Conservation (phyloP, 352 stramenopile species). For the Phytophthora podocarpi region DNA sequence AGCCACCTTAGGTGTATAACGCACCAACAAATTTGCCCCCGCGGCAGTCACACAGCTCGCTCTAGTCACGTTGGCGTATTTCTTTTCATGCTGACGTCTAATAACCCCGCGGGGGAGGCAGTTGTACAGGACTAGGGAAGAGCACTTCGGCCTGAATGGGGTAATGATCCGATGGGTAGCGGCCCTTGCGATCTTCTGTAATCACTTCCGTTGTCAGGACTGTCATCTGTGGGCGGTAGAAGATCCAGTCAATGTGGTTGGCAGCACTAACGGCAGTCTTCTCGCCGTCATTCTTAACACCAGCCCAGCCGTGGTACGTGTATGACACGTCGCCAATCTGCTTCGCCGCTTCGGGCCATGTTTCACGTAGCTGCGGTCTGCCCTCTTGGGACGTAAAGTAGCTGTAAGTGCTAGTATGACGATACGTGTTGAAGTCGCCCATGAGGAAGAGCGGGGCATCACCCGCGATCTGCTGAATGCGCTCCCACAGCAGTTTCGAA, state of each 20-base stretch:
- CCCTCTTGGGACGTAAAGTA: slow-evolving; percentile 74
- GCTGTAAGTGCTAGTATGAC: slow-evolving; percentile 77
- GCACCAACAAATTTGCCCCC: slow-evolving; percentile 24
- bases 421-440: slow-evolving; percentile 89
- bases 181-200: slow-evolving; percentile 78
- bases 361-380: slow-evolving; percentile 70
- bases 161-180: slow-evolving; percentile 89
- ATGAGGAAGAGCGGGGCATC: slow-evolving; percentile 75
- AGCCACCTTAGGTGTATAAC: slow-evolving; percentile 15
- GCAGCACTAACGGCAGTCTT: slow-evolving; percentile 62
- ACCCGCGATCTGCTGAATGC: slow-evolving; percentile 63
- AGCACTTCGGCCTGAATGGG: slow-evolving; percentile 83
- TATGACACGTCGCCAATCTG: slow-evolving; percentile 81
- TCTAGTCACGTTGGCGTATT: slow-evolving; percentile 25
- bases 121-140: slow-evolving; percentile 63
- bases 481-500: slow-evolving; percentile 64
- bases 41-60: not conserved
- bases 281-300: slow-evolving; percentile 84
- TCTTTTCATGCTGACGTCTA: slow-evolving; percentile 31
- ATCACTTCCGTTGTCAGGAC: slow-evolving; percentile 84
- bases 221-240: slow-evolving; percentile 79
- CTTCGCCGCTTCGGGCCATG: slow-evolving; percentile 69
- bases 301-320: slow-evolving; percentile 89
- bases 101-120: slow-evolving; percentile 45
- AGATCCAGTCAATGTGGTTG: slow-evolving; percentile 92